Conservation (phyloP, 768 basidiomycete species). For the Phanerochaete sordida region DNA sequence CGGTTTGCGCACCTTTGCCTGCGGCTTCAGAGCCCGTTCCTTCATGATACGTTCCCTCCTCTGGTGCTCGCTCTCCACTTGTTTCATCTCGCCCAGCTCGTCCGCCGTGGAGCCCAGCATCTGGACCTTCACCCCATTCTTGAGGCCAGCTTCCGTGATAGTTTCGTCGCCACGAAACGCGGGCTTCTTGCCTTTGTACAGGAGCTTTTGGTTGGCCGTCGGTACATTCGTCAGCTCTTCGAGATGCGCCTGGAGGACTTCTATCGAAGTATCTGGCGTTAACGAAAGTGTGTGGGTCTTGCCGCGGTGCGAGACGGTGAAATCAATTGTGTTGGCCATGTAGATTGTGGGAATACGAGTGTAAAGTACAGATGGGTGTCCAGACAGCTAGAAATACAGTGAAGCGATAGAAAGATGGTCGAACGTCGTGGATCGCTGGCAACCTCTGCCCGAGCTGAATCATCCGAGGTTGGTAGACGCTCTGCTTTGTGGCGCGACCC, state of each 20-base stretch:
- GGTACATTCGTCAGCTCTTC: constrained; percentile 68
- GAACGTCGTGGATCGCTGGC: background rate
- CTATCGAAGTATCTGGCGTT: constrained; percentile 46
- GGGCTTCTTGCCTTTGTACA: constrained; percentile 64
- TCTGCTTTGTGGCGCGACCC: too few species aligned
- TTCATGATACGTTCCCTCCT: constrained; percentile 47
- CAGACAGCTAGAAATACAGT: background rate
- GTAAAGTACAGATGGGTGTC: background rate
- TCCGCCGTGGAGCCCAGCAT: constrained; percentile 63
- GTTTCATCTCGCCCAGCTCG: constrained; percentile 53
- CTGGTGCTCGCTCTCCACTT: constrained; percentile 54
- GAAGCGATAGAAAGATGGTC: background rate
- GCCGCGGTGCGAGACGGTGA: constrained; percentile 46
- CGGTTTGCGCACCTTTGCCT: background rate
- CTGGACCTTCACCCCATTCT: constrained; percentile 62
- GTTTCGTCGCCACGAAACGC: constrained; percentile 22
- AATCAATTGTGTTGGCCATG: constrained; percentile 6
- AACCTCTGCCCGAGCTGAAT: background rate
- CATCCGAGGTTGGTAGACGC: background rate
- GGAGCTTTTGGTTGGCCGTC: constrained; percentile 61
- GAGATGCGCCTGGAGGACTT: constrained; percentile 44
- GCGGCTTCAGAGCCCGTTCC: constrained; percentile 8
- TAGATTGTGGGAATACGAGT: background rate
- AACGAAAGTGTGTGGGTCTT: constrained; percentile 44
- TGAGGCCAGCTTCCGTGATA: constrained; percentile 50